phyloP scores from a whole-genome alignment of 2,329 filamentous ascomycete species.

The Paecilomyces variotii region DNA sequence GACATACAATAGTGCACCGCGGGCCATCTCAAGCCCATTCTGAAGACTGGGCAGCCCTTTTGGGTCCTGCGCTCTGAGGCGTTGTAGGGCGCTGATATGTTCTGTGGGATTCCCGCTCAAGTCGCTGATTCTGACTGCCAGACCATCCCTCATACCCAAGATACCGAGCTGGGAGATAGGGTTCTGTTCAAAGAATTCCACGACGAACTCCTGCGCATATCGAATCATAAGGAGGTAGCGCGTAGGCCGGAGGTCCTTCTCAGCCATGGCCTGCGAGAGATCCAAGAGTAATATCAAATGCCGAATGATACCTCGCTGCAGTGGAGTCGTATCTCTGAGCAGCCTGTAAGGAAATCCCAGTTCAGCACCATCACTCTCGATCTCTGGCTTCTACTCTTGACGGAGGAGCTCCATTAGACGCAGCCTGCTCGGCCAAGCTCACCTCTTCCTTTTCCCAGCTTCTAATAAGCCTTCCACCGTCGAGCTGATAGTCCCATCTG shows the following conservation, averaged over 20 bases:
- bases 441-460: constrained; percentile 71
- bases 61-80: constrained; percentile 58
- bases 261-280: constrained; percentile 85
- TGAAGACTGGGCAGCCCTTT: constrained; percentile 75
- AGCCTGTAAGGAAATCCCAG: constrained; percentile 46
- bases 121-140: constrained; percentile 78
- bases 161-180: constrained; percentile 93
- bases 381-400: constrained; percentile 1
- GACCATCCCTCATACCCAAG: constrained; percentile 84
- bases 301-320: constrained; percentile 96
- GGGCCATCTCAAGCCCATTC: constrained; percentile 91
- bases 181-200: constrained; percentile 97
- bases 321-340: constrained; percentile 84
- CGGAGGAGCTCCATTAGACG: background rate
- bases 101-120: constrained; percentile 87
- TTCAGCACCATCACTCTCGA: constrained; percentile 10
- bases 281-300: constrained; percentile 87
- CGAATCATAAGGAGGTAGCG: constrained; percentile 74
- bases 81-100: constrained; percentile 69
- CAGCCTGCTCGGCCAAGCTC: constrained; percentile 11
- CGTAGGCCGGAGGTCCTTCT: constrained; percentile 89
- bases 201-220: constrained; percentile 79
- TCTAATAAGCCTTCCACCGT: constrained; percentile 67
- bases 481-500: constrained; percentile 67
- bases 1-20: constrained; percentile 71